These are phyloP conservation scores for Aspergillus neoniger DNA, from an alignment of 2,329 filamentous ascomycete species.

Conservation along the genomic window DNA sequence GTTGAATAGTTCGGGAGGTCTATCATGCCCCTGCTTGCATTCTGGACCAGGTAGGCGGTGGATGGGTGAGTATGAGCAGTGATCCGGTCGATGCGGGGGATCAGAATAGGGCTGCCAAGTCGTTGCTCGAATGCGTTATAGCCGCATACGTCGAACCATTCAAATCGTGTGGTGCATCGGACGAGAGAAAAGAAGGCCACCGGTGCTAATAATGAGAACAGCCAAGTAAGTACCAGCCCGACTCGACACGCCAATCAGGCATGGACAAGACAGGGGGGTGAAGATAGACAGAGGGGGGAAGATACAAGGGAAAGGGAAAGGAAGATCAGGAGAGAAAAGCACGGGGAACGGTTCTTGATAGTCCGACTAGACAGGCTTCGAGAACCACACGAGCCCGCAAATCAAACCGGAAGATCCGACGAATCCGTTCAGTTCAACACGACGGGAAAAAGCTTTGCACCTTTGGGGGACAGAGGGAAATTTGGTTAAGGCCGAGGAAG, in stretches of 20 bases:
- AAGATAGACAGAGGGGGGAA: neutral
- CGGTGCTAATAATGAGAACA: neutral
- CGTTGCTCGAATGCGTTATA: neutral
- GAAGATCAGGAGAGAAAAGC: constrained; percentile 1
- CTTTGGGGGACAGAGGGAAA: neutral
- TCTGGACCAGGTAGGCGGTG: constrained; percentile 9
- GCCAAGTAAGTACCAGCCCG: neutral
- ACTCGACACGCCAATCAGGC: neutral
- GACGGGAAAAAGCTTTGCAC: neutral
- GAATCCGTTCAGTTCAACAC: neutral
- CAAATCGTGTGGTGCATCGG: neutral
- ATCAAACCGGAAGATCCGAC: constrained; percentile 1
- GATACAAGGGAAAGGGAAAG: neutral
- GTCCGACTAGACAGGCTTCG: neutral
- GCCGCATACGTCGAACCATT: neutral
- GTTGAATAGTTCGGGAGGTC: neutral
- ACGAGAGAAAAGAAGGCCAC: neutral
- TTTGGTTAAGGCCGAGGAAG: neutral
- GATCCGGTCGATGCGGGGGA: neutral
- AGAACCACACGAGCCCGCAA: neutral
- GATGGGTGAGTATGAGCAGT: neutral
- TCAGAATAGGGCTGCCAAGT: neutral
- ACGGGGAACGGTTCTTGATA: constrained; percentile 1
- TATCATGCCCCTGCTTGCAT: constrained; percentile 22
- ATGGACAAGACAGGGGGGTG: neutral